These are phyloP conservation scores for Eragrostis nindensis DNA, from an alignment of 176 grass and related monocot species.

Conservation along the genomic window DNA sequence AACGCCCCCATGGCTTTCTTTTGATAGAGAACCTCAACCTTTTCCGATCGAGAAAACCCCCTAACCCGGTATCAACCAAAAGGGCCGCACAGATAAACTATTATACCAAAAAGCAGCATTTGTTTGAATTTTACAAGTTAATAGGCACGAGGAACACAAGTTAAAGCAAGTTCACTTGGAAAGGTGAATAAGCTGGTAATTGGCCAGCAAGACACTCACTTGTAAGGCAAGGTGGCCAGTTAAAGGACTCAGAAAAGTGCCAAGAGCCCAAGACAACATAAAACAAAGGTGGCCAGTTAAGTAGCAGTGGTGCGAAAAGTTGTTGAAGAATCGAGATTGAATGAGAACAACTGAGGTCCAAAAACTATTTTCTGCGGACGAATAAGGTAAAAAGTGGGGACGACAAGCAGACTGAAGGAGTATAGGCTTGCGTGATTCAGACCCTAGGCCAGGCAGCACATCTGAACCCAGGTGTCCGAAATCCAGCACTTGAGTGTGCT, in stretches of 20 bases:
- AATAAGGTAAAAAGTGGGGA: background rate
- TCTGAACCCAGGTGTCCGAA: background rate
- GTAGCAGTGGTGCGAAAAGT: background rate
- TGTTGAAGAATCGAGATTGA: background rate
- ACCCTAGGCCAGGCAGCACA: background rate
- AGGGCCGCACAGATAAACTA: too few relatives aligned
- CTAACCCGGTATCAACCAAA: too few relatives aligned
- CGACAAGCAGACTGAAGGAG: background rate
- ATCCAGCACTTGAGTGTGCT: background rate
- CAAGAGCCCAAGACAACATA: background rate
- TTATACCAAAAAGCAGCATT: too few relatives aligned
- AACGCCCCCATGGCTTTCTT: too few relatives aligned
- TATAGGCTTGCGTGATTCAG: background rate
- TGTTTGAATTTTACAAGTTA: too few relatives aligned
- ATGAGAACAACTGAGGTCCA: background rate
- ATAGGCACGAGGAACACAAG: background rate
- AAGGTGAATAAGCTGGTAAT: background rate
- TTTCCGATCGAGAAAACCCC: too few relatives aligned
- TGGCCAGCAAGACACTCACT: background rate
- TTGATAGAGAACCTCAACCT: too few relatives aligned
- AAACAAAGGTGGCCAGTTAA: background rate
- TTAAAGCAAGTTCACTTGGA: conserved; percentile 2
- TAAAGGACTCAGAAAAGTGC: background rate
- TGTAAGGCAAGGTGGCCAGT: background rate
- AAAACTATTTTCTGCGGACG: background rate